A percentile compares a stretch with the other conserved stretches of the same genome.
These are phyloP conservation scores for Triglochin maritima DNA, from an alignment of 106 monocot species.

Conservation along the genomic window DNA sequence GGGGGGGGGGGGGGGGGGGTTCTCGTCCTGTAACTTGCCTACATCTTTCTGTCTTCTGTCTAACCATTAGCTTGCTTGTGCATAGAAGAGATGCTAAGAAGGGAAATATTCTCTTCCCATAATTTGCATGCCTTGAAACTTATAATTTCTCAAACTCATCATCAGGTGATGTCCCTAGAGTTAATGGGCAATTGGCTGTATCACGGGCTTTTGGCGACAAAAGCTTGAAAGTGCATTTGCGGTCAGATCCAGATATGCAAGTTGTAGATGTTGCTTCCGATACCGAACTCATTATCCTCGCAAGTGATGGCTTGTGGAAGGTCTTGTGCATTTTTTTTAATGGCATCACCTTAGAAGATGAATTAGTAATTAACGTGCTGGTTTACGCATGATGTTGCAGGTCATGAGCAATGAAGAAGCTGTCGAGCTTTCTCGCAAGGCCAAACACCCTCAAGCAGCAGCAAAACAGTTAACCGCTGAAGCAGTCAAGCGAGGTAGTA, in stretches of 20 bases:
- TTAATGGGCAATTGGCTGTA: slow-evolving; percentile 39
- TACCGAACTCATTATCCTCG: slow-evolving; percentile 30
- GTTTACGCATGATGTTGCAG: slow-evolving; percentile 9
- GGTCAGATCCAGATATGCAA: slow-evolving; percentile 28
- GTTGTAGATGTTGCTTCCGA: slow-evolving; percentile 3
- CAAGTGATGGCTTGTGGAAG: slow-evolving; percentile 45
- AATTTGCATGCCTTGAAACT: too few species aligned
- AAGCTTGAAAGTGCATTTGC: slow-evolving; percentile 29
- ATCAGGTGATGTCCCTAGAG: slow-evolving; percentile 41
- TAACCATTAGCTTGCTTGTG: too few species aligned
- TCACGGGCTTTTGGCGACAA: slow-evolving; percentile 36
- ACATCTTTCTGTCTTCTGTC: too few species aligned
- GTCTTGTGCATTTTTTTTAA: slow-evolving; percentile 3
- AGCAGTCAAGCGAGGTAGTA: slow-evolving; percentile 21
- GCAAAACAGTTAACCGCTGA: slow-evolving; percentile 21
- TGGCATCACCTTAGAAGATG: background rate
- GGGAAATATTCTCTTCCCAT: too few species aligned
- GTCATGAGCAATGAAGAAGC: slow-evolving; percentile 28
- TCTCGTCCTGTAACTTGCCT: too few species aligned
- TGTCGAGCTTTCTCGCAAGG: slow-evolving; percentile 17
- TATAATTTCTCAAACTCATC: background rate
- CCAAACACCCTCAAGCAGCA: slow-evolving; percentile 20
- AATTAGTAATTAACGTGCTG: background rate
- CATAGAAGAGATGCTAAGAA: too few species aligned
- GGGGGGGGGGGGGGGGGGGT: too few species aligned